Evolutionary conservation across 257 asterid species (phyloP), one percentile per base, ranked within the genome.

Genomic region (Misopates orontium): DNA sequence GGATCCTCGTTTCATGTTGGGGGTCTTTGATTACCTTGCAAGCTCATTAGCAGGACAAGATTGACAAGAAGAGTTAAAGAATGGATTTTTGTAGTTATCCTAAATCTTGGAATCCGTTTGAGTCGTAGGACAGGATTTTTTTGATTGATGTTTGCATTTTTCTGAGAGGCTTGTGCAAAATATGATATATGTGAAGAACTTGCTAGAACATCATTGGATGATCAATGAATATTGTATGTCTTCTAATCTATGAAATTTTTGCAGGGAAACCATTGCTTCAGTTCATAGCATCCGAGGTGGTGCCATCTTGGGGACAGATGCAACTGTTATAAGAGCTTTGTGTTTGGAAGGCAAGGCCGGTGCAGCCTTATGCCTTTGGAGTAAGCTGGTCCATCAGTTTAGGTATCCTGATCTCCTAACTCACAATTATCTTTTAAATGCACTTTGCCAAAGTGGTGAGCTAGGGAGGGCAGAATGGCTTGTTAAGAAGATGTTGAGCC

Each of bases 351-450:
- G 94, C 66, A 83, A 87, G 76, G 8, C 78, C 24, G 90, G 85
- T 64, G 71, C 78, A 44, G 91, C 98, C 40, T 61, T 79, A 42
- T 72, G 76, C 51, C 87, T 85, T 42, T 82, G 96, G 90, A 52
- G 67, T 68, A 79, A 62, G 69, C 58, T 82, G 84, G 76, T 80
- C 65, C 79, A 83, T 40, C 86, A 82, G 32, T 67, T 69, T 68
- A 75, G 72, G 66, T 23, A 73, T 64, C 95, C 92, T 20, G 94
- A 87, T 83, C 76, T 82, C 45, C 57, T 83, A 63, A 78, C 90
- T 8, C 90, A 82, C 73, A 93, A 90, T 75, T 79, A 88, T 81
- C 83, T 90, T 60, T 36, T 93, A 63, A 88, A 85, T 66, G 89
- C 89, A 25, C 82, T 93, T 28, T 86, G 95, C 84, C 85, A 84